Base-by-base conservation (phyloP, 768 basidiomycete genomes). In the Tulasnella sp. region DNA sequence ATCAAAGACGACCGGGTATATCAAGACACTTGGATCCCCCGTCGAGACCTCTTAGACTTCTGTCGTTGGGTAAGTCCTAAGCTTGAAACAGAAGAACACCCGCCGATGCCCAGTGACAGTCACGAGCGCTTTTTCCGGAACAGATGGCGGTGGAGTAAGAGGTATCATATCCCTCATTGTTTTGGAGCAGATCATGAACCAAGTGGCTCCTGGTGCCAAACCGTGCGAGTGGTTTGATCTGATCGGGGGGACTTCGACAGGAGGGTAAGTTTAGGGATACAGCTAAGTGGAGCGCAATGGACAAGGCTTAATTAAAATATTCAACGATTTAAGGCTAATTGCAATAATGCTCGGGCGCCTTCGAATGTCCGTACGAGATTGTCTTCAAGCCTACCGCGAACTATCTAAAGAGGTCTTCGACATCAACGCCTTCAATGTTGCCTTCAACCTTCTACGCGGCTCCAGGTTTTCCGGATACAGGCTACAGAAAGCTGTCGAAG, bases 221-320 rank as follows among this genome's bases (percentile, higher is more conserved):
- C 75, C 75, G 8, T 76, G 75, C 75, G 75, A 76, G 48, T 76
- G 46, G 37, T 76, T 76, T 31, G 75, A 76, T 12, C 18, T 76
- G 8, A 76, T 76, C 11, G 75, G 75, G 9, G 75, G 75, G 48
- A 76, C 75, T 48, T 76, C 75, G 24, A 76, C 75, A 1, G 75
- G 75, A 5, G 76, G 76, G 75, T 76, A 54, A 76, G 75, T 37
- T 37, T 28, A 0, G 16, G 18, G 3, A 18, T 0, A 18, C 18
- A 7, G n/a, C 34, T 28, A n/a, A n/a, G n/a, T 5, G 0, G 16
- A 18, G 9, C 72, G 41, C 11, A 1, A 44, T 16, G 1, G 1
- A 2, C 1, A 14, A 18, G 2, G 8, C 46, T 46, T 8, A 16
- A 46, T 18, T 46, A 20, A n/a, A 12, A 72, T 31, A 3, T 72